phyloP scores from a whole-genome alignment of 2,329 filamentous ascomycete genomes.

The Scedosporium boydii region DNA sequence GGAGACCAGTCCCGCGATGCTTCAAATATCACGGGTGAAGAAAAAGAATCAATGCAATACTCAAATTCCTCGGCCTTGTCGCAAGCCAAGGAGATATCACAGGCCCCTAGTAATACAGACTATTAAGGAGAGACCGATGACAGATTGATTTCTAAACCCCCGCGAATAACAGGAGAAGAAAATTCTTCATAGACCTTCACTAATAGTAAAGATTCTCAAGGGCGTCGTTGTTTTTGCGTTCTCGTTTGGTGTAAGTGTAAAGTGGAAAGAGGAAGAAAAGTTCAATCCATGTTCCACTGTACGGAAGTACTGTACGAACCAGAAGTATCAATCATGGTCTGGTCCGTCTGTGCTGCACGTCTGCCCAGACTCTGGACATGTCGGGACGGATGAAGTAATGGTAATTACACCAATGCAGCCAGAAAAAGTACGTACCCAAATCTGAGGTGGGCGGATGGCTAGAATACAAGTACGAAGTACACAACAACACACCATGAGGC shows the following conservation, averaged over 20 bases:
- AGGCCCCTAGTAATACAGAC: background rate
- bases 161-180: background rate
- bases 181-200: background rate
- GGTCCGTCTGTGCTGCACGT: background rate
- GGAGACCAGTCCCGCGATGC: background rate
- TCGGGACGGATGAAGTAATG: background rate
- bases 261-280: slow-evolving; percentile 2
- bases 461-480: too few species aligned
- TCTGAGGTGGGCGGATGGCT: background rate
- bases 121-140: background rate
- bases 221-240: background rate
- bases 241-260: slow-evolving; percentile 3
- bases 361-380: background rate
- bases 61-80: background rate
- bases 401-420: background rate
- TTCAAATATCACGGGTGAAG: background rate
- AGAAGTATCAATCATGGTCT: background rate
- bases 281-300: slow-evolving; percentile 2
- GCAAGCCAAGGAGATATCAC: background rate
- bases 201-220: background rate
- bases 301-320: slow-evolving; percentile 5
- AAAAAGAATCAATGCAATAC: background rate
- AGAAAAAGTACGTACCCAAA: background rate
- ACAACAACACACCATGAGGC: too few species aligned
- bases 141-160: background rate